These are phyloP conservation scores for Vinca minor DNA, from an alignment of 257 asterid species.

Conservation along the genomic window DNA sequence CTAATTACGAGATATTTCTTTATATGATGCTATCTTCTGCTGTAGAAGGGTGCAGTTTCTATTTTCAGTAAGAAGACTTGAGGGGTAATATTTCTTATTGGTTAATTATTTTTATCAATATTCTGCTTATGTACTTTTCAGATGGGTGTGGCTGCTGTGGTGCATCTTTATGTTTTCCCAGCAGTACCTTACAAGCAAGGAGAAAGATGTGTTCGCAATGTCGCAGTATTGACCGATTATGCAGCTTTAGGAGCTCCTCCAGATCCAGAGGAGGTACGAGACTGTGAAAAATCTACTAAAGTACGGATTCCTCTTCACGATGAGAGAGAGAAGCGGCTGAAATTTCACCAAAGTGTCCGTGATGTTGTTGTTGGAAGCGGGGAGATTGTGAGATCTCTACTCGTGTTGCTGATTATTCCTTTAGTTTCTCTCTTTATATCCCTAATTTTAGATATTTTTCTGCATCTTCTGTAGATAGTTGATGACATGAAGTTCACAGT, in stretches of 20 bases:
- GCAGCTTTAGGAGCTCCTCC: conserved; percentile 86
- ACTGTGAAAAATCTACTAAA: conserved; percentile 63
- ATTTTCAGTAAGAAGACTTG: too few relatives aligned
- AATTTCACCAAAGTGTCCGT: conserved; percentile 82
- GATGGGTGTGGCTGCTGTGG: conserved; percentile 99
- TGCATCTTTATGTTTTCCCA: conserved; percentile 90
- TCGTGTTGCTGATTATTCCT: too few relatives aligned
- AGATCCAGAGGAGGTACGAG: conserved; percentile 91
- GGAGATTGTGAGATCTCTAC: conserved; percentile 59
- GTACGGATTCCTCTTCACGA: conserved; percentile 49
- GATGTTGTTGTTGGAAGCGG: conserved; percentile 95
- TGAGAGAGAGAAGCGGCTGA: conserved; percentile 56
- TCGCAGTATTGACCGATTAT: conserved; percentile 84
- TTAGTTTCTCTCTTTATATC: conserved; percentile 4
- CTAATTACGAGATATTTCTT: not conserved
- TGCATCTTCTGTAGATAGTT: conserved; percentile 43
- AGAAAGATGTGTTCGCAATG: conserved; percentile 90
- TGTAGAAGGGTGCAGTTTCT: too few relatives aligned
- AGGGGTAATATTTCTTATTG: not conserved
- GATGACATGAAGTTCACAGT: conserved; percentile 98
- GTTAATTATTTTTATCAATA: not conserved
- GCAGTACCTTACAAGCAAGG: conserved; percentile 91
- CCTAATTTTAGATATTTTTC: conserved; percentile 4
- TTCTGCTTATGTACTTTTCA: conserved; percentile 33
- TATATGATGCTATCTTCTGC: conserved; percentile 1